Evolutionary conservation across 805 yeast genomes (phyloP).

Genomic region (Lipomyces orientalis): DNA sequence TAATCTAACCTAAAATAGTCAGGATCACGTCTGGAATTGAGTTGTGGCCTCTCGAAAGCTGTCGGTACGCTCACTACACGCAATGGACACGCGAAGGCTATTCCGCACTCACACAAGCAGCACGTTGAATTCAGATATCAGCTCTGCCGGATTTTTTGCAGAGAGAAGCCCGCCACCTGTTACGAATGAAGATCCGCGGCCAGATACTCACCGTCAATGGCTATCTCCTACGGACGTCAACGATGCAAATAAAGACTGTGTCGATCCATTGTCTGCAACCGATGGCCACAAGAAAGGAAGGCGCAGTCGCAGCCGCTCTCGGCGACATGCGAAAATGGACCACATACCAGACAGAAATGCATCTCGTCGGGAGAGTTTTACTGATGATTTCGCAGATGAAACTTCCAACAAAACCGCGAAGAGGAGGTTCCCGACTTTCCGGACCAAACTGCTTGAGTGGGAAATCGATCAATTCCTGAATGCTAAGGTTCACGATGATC

Average conservation of each 20-base stretch:
- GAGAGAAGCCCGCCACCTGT: neutral
- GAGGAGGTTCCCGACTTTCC: neutral
- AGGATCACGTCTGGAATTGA: neutral
- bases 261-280: neutral
- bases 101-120: neutral
- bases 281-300: neutral
- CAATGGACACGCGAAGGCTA: neutral
- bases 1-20: neutral
- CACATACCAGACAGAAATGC: neutral
- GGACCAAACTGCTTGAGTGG: constrained; percentile 13
- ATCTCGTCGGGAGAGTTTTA: neutral
- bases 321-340: neutral
- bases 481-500: constrained; percentile 36
- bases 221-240: neutral
- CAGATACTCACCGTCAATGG: neutral
- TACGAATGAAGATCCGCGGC: neutral
- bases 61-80: neutral
- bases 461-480: constrained; percentile 33
- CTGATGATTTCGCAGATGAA: neutral
- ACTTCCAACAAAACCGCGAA: neutral
- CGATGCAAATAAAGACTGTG: neutral
- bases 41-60: neutral
- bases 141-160: neutral
- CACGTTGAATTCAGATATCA: constrained; percentile 2
- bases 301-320: neutral